Evolutionary conservation across 305 asterid species (phyloP), one percentile per base, ranked within the genome.

Genomic region (Fraxinus xanthoxyloides): DNA sequence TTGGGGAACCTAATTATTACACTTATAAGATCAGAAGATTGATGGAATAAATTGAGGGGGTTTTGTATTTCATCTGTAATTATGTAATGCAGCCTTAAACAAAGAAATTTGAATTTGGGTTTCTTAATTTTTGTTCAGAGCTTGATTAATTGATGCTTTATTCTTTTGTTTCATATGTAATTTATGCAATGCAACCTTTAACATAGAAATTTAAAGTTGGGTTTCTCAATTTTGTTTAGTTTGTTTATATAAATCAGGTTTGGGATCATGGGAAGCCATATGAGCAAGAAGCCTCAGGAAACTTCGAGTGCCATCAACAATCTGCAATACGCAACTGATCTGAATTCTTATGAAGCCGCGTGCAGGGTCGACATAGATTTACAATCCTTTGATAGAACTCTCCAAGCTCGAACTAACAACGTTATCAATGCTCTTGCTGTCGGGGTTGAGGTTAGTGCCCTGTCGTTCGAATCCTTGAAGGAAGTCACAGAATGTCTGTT

Each of bases 401-500:
- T 91, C 15, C 91, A 87, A 24, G 75, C 85, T 0, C 87, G 93
- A 32, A 88, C 93, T 1, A 80, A 31, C 79, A 69, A 82, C 7
- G 91, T 85, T 21, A 88, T 91, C 72, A 82, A 65, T 30, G 36
- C 92, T 28, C 83, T 89, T 0, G 92, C 90, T 0, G 79, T 77
- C 0, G 90, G 92, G 0, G 85, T 83, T 1, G 90, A 90, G 32
- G 88, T 90, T 8, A 76, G 85, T 13, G 84, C 91, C 0, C 70
- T 89, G 0, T 89, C 93, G 7, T 82, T 89, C 5, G 91, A 85
- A 1, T 90, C 93, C 38, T 75, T 90, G 4, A 79, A 77, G n/a
- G 87, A 89, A 26, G 88, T 88, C 74, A 87, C 90, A 0, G 88
- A 69, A 23, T 87, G 85, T 38, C 82, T 89, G 0, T 35, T 89